Evolutionary conservation across 768 basidiomycete genomes (phyloP), one percentile per base, ranked within the genome.

Genomic region (Heimioporus sp.): DNA sequence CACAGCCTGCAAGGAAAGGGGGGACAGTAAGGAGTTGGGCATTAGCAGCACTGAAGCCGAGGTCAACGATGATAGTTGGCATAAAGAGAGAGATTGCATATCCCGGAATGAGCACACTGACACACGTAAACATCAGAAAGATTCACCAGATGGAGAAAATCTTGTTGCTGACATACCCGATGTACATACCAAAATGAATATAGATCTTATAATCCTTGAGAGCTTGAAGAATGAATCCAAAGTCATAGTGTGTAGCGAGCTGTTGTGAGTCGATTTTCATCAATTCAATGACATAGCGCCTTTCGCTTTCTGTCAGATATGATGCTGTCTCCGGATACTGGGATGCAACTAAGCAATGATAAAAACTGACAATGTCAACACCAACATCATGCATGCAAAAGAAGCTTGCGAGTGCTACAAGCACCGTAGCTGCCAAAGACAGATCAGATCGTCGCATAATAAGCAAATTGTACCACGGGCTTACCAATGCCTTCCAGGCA

Each of bases 271-370:
- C 77, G 50, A 72, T 70, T 42, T 71, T 71, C 46, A 79, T 62
- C 70, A 75, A 68, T 17, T 67, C 49, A 10, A 72, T 53, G 10
- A 79, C 65, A 41, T 68, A 64, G 31, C 50, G 51, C 37, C 70
- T 71, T 52, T 82, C 80, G 5, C 58, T 49, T 6, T 69, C 65
- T 10, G 70, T 74, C 48, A 82, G 62, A 65, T 81, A 83, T 28
- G 62, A 69, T 15, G 80, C 80, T 4, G 80, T 82, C 53, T 76
- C 74, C 19, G 80, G 79, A 62, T 79, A 80, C 75, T 77, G 48
- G 3, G 19, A 12, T 7, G 32, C 24, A 32, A n/a, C 28, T 51
- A n/a, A 21, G 36, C n/a, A 31, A 24, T 20, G 12, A n/a, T 37
- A 40, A 4, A 20, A 34, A 21, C 17, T 16, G n/a, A 9, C 17